Percentiles rank a stretch among this genome's conserved stretches.
These are phyloP conservation scores for Tetradesmus lagerheimii DNA, from an alignment of 139 green algal genomes.

Conservation along the genomic window DNA sequence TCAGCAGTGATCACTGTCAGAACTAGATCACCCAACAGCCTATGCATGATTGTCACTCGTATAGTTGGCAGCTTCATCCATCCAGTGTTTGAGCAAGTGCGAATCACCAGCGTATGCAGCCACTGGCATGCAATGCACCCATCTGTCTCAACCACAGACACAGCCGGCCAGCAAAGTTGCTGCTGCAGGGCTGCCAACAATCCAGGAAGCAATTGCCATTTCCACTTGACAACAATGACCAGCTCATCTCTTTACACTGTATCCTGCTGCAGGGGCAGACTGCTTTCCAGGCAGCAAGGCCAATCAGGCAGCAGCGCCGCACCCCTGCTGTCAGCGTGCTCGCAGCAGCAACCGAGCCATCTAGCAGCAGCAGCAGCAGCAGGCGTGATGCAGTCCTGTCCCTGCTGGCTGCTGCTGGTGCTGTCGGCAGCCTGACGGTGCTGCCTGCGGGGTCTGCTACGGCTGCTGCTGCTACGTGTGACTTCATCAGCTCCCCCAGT, in stretches of 20 bases:
- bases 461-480: constrained; percentile 36
- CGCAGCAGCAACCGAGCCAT: neutral
- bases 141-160: too few relatives aligned
- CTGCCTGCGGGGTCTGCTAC: constrained; percentile 29
- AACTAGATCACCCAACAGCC: neutral
- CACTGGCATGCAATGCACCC: too few relatives aligned
- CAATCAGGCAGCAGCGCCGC: neutral
- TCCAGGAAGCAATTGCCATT: too few relatives aligned
- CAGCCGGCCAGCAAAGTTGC: too few relatives aligned
- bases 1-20: neutral
- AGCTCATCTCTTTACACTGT: too few relatives aligned
- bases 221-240: too few relatives aligned
- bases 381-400: neutral
- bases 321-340: neutral
- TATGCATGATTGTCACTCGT: neutral
- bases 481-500: constrained; percentile 48
- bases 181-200: too few relatives aligned
- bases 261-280: neutral
- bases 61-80: too few relatives aligned
- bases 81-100: too few relatives aligned
- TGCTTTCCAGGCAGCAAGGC: neutral
- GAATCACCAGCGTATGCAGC: too few relatives aligned
- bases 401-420: neutral
- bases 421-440: neutral
- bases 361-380: neutral